Evolutionary conservation across 2,329 filamentous ascomycete species (phyloP).

Genomic region (Scedosporium dehoogii): DNA sequence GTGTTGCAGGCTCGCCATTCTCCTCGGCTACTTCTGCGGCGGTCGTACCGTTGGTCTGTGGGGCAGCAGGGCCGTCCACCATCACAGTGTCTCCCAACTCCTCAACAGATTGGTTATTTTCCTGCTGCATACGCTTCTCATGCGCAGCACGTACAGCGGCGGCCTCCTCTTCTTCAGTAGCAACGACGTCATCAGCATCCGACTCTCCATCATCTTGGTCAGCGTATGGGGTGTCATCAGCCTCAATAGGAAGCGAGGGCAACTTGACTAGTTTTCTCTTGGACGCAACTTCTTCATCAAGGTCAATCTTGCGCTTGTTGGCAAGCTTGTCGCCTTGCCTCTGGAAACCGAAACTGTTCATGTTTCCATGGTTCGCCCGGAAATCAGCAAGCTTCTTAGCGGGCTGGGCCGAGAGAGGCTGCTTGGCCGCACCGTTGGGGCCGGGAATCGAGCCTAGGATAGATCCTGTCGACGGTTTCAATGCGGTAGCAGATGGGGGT

Average conservation of each 20-base stretch:
- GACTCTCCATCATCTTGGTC: conserved; percentile 61
- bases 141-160: conserved; percentile 78
- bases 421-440: conserved; percentile 27
- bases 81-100: conserved; percentile 25
- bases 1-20: conserved; percentile 14
- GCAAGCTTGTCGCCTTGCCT: conserved; percentile 58
- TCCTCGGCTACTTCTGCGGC: not conserved
- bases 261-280: conserved; percentile 63
- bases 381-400: conserved; percentile 39
- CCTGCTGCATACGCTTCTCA: conserved; percentile 58
- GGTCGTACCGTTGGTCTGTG: conserved; percentile 18
- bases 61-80: conserved; percentile 17
- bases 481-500: conserved; percentile 53
- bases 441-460: conserved; percentile 38
- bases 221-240: conserved; percentile 49
- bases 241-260: conserved; percentile 26
- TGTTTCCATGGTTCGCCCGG: conserved; percentile 60
- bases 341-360: conserved; percentile 75
- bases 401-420: conserved; percentile 11
- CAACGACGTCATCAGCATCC: conserved; percentile 67
- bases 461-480: conserved; percentile 43
- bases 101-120: conserved; percentile 38
- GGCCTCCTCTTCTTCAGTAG: conserved; percentile 77
- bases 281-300: conserved; percentile 80
- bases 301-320: conserved; percentile 65